Evolutionary conservation across 2,329 filamentous ascomycete species (phyloP).

Genomic region (Penicillium sp.): DNA sequence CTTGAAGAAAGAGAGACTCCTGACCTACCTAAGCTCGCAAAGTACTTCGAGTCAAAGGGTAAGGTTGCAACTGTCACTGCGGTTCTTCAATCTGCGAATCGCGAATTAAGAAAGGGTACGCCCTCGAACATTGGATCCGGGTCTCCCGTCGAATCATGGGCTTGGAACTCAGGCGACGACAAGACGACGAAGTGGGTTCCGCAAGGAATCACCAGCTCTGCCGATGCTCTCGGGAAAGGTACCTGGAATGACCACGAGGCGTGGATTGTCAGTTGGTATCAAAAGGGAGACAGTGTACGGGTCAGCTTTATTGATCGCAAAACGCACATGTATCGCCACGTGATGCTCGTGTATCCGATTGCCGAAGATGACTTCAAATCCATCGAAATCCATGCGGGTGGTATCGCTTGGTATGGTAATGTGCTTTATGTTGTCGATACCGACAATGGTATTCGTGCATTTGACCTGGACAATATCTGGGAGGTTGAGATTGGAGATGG

Average conservation of each 20-base stretch:
- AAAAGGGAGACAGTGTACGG: constrained; percentile 28
- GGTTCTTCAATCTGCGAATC: constrained; percentile 19
- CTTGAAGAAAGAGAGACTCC: constrained; percentile 13
- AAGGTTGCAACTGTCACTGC: constrained; percentile 15
- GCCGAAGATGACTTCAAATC: constrained; percentile 33
- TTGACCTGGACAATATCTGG: constrained; percentile 40
- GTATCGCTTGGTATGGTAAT: constrained; percentile 39
- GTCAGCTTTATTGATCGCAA: constrained; percentile 35
- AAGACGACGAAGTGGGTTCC: constrained; percentile 36
- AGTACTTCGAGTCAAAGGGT: constrained; percentile 10
- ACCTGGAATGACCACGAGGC: constrained; percentile 34
- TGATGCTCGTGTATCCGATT: constrained; percentile 36
- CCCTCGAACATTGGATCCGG: constrained; percentile 2
- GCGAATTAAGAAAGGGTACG: constrained; percentile 8
- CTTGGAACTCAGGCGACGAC: constrained; percentile 30
- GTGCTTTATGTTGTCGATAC: constrained; percentile 39
- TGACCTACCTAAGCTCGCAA: constrained; percentile 10
- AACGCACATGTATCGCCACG: constrained; percentile 34
- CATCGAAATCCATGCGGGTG: constrained; percentile 37
- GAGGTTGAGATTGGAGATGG: constrained; percentile 32
- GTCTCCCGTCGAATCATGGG: constrained; percentile 13
- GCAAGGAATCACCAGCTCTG: constrained; percentile 37
- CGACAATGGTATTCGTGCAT: constrained; percentile 35
- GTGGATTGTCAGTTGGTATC: constrained; percentile 39
- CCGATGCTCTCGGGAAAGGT: constrained; percentile 31